phyloP scores from a whole-genome alignment of 2,329 filamentous ascomycete species.

The Colletotrichum sp. region DNA sequence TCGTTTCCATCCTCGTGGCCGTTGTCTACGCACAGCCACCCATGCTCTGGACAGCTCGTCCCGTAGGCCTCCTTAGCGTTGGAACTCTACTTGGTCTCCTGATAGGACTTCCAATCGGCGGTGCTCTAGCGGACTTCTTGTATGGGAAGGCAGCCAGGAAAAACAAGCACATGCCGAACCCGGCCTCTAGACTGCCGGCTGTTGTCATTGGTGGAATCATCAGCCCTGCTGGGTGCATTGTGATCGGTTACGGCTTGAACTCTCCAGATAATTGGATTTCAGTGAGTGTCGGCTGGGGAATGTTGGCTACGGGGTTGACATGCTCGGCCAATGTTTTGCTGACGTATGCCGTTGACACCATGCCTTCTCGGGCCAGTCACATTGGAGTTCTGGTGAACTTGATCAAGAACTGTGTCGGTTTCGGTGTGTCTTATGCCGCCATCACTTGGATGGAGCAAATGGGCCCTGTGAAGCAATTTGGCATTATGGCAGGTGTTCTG shows the following conservation, averaged over 20 bases:
- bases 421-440: constrained; percentile 21
- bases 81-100: constrained; percentile 3
- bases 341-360: constrained; percentile 24
- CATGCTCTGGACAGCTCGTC: constrained; percentile 1
- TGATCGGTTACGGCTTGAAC: constrained; percentile 19
- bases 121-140: constrained; percentile 14
- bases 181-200: constrained; percentile 17
- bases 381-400: constrained; percentile 25
- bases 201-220: constrained; percentile 19
- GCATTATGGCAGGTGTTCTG: constrained; percentile 23
- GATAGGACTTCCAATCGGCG: constrained; percentile 7
- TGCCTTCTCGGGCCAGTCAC: constrained; percentile 15
- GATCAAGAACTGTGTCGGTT: constrained; percentile 22
- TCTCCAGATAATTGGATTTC: constrained; percentile 18
- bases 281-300: constrained; percentile 22
- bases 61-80: constrained; percentile 6
- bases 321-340: constrained; percentile 24
- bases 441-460: constrained; percentile 15
- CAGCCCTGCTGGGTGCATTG: constrained; percentile 21
- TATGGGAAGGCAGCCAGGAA: background rate
- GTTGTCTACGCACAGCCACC: constrained; percentile 7
- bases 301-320: constrained; percentile 23
- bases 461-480: constrained; percentile 19
- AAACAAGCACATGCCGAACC: constrained; percentile 1
- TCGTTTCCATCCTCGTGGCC: background rate